phyloP scores from a whole-genome alignment of 129 eudicot genomes.

The Pulicaria dysenterica region DNA sequence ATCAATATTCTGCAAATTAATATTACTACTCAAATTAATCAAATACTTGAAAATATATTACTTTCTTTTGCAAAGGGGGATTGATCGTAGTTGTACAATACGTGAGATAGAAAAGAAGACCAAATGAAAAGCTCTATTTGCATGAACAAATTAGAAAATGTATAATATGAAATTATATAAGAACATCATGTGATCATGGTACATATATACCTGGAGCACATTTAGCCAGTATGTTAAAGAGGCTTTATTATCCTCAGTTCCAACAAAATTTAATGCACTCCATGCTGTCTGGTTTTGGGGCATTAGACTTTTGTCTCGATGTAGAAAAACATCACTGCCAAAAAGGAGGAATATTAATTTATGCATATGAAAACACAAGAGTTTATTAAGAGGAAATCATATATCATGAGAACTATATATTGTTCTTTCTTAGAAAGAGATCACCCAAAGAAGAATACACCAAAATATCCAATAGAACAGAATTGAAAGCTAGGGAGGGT shows the following conservation, averaged over 20 bases:
- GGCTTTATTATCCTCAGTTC: too few relatives aligned
- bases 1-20: slow-evolving; percentile 56
- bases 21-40: background rate
- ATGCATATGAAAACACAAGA: background rate
- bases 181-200: too few relatives aligned
- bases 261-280: slow-evolving; percentile 55
- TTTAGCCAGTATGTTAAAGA: too few relatives aligned
- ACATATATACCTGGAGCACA: too few relatives aligned
- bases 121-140: too few relatives aligned
- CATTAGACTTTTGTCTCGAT: slow-evolving; percentile 70
- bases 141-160: too few relatives aligned
- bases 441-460: background rate
- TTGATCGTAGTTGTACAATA: background rate
- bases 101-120: slow-evolving; percentile 23
- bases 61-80: background rate
- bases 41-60: background rate
- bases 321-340: slow-evolving; percentile 34
- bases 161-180: too few relatives aligned
- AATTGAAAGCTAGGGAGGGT: background rate
- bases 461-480: too few relatives aligned
- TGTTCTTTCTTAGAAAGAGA: too few relatives aligned
- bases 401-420: too few relatives aligned
- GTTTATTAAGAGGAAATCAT: too few relatives aligned
- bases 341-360: background rate
- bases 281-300: slow-evolving; percentile 79